Evolutionary conservation across 441 rosid species (phyloP).

Genomic region (Brassica balearica): DNA sequence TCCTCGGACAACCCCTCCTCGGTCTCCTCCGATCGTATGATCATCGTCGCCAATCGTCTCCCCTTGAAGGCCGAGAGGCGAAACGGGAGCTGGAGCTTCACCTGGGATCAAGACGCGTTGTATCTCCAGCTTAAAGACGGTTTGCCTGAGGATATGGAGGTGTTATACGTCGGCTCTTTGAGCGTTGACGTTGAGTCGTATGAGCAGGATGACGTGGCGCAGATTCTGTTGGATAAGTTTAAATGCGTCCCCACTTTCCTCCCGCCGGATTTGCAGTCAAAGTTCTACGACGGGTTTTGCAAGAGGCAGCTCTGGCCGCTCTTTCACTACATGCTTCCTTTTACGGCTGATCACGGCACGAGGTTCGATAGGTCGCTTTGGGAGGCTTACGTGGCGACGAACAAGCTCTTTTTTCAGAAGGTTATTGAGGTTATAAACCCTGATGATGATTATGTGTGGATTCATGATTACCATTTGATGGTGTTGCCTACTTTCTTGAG

Average conservation of each 20-base stretch:
- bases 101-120: constrained; percentile 59
- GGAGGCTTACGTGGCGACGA: constrained; percentile 59
- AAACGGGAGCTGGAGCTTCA: constrained; percentile 55
- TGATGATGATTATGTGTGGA: constrained; percentile 63
- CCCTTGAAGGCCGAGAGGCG: constrained; percentile 52
- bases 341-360: constrained; percentile 57
- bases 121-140: constrained; percentile 52
- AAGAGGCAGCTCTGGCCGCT: constrained; percentile 62
- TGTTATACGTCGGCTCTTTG: constrained; percentile 56
- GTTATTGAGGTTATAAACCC: constrained; percentile 58
- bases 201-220: constrained; percentile 62
- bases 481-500: constrained; percentile 59
- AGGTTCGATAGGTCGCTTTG: constrained; percentile 59
- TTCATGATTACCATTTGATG: constrained; percentile 66
- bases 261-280: constrained; percentile 49
- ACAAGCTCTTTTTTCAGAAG: constrained; percentile 57
- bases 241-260: constrained; percentile 58
- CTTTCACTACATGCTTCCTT: constrained; percentile 62
- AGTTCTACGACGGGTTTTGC: constrained; percentile 60
- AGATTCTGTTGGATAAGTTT: constrained; percentile 52
- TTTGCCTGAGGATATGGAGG: constrained; percentile 61
- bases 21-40: constrained; percentile 54
- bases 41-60: constrained; percentile 57
- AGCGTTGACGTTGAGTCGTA: constrained; percentile 49
- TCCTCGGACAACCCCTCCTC: constrained; percentile 60